Evolutionary conservation across 2,329 filamentous ascomycete species (phyloP), one percentile per base, ranked within the genome.

Genomic region (Arthrobotrys sphaeroides): DNA sequence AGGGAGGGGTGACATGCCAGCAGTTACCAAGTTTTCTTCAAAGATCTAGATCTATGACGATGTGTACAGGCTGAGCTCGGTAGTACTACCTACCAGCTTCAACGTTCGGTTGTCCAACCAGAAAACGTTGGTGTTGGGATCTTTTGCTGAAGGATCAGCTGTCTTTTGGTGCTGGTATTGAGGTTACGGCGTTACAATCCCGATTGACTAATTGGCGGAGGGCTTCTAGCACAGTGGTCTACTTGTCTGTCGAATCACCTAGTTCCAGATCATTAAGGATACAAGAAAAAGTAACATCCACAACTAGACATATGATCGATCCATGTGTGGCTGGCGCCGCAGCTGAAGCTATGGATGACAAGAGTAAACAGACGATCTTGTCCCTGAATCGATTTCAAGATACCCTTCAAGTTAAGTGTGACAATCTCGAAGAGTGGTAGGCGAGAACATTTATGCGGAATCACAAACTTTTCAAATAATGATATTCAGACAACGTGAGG

Each of bases 391-490:
- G 5, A 6, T 26, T 18, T 49, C 49, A 49, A 65, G 68, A 73
- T 73, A 51, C 57, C 40, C 51, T 51, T 60, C 22, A 2, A 42
- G 20, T 31, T 51, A 20, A n/a, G n/a, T n/a, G n/a, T n/a, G 68
- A 53, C 60, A 73, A 73, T 73, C 67, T 72, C 40, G 42, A 55
- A 43, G 57, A 38, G 45, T 3, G 18, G 12, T 47, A 59, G 47
- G 38, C 68, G 68, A 73, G 33, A 22, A 36, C 28, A 10, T n/a
- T n/a, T n/a, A 24, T 59, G 31, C 60, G 40, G 28, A 51, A 60
- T 66, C 51, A 65, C 60, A 73, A 73, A 73, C 68, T 60, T 66
- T 66, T 42, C 13, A 9, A 38, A 40, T n/a, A n/a, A n/a, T n/a
- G n/a, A 51, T 28, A 47, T 59, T 18, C 20, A 55, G 20, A 45